Conservation (phyloP, 2,329 filamentous ascomycete species). For the Aspergillus jensenii region DNA sequence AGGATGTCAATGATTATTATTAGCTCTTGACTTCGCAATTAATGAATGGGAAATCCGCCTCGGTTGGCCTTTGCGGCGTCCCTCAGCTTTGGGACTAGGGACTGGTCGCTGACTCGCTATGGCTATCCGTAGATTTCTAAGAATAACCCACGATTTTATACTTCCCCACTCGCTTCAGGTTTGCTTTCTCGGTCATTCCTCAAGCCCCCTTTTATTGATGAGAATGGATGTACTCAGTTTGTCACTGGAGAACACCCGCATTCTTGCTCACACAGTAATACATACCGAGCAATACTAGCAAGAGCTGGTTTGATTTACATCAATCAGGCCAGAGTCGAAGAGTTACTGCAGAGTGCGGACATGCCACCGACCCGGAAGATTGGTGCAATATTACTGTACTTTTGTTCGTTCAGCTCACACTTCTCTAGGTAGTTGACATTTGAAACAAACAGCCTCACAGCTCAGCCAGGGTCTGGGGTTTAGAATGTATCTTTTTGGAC, state of each 20-base stretch:
- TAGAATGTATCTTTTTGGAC: background rate
- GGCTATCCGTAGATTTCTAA: slow-evolving; percentile 4
- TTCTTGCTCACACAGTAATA: background rate
- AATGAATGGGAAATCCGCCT: background rate
- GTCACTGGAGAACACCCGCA: background rate
- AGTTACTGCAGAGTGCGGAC: background rate
- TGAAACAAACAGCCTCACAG: background rate
- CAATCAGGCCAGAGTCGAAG: background rate
- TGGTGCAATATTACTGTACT: background rate
- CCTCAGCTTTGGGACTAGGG: background rate
- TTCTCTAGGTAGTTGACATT: background rate
- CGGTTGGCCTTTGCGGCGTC: background rate
- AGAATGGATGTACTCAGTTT: background rate
- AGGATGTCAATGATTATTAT: slow-evolving; percentile 4
- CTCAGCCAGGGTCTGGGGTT: background rate
- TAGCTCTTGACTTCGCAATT: background rate
- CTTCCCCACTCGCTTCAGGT: background rate
- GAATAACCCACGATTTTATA: slow-evolving; percentile 6
- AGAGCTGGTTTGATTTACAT: background rate
- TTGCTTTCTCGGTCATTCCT: background rate
- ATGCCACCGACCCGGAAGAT: too few relatives aligned
- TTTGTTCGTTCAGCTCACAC: background rate
- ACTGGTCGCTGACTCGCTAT: background rate
- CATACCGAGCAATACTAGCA: background rate
- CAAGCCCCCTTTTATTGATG: background rate